Percentiles rank a stretch among this genome's conserved stretches.
phyloP scores from a whole-genome alignment of 2,329 filamentous ascomycete genomes.

The Fusarium buharicum region DNA sequence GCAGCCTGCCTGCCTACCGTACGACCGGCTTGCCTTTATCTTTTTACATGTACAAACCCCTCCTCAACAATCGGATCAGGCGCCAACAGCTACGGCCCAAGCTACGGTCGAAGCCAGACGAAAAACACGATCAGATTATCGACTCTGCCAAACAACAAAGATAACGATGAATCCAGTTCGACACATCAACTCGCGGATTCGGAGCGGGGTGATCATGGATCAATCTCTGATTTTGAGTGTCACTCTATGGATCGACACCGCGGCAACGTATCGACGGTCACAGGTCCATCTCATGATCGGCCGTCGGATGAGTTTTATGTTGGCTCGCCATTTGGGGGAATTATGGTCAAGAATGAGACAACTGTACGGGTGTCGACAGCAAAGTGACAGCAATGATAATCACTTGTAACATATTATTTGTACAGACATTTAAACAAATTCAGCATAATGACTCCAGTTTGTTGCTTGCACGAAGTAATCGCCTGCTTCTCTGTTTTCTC shows the following conservation, averaged over 20 bases:
- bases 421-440: too few relatives aligned
- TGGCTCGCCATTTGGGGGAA: constrained; percentile 16
- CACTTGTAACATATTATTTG: too few relatives aligned
- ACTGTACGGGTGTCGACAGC: constrained; percentile 26
- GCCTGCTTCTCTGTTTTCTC: too few relatives aligned
- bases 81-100: too few relatives aligned
- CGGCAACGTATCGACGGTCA: constrained; percentile 27
- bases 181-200: constrained; percentile 40
- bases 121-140: too few relatives aligned
- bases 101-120: too few relatives aligned
- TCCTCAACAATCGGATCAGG: too few relatives aligned
- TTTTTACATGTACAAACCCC: too few relatives aligned
- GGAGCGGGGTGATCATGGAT: constrained; percentile 4
- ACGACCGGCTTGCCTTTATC: constrained; percentile 29
- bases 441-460: too few relatives aligned
- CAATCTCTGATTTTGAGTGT: constrained; percentile 35
- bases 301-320: neutral
- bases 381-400: neutral
- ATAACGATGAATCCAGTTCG: constrained; percentile 38
- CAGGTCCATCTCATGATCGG: constrained; percentile 11
- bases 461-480: too few relatives aligned
- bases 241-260: constrained; percentile 35
- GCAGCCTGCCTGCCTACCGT: constrained; percentile 40
- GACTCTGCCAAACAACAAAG: too few relatives aligned
- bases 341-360: constrained; percentile 43